Conservation (phyloP, 176 grass and related monocot species). For the Bonia amplexicaulis region DNA sequence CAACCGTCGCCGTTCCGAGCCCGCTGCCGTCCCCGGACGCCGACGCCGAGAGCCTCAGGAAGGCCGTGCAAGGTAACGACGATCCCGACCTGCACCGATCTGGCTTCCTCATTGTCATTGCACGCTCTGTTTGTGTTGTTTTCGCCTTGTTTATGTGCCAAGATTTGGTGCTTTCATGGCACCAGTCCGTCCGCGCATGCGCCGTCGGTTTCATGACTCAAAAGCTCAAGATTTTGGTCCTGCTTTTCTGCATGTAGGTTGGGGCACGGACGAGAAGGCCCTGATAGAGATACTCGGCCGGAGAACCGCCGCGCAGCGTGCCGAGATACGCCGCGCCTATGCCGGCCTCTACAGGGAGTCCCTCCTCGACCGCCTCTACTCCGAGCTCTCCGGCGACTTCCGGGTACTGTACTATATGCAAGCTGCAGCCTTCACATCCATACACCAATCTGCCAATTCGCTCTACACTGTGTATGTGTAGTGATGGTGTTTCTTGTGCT, state of each 20-base stretch:
- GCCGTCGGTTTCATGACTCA: not conserved
- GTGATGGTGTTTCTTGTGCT: not conserved
- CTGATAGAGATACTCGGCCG: constrained; percentile 48
- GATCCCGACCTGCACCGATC: not conserved
- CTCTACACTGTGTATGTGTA: not conserved
- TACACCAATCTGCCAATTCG: too few species aligned
- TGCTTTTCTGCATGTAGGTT: constrained; percentile 20
- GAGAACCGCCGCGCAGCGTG: constrained; percentile 37
- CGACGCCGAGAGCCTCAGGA: constrained; percentile 41
- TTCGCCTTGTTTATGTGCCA: not conserved
- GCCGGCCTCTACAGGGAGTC: constrained; percentile 47
- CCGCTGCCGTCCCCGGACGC: constrained; percentile 27
- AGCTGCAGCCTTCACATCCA: too few species aligned
- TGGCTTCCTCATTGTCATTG: not conserved
- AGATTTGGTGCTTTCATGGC: not conserved
- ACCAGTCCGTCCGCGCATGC: too few species aligned
- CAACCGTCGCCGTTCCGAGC: constrained; percentile 32
- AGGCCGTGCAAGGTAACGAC: constrained; percentile 44
- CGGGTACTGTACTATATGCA: constrained; percentile 3
- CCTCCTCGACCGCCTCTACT: constrained; percentile 47
- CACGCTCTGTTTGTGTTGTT: too few species aligned
- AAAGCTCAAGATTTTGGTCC: not conserved
- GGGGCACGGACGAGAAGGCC: constrained; percentile 58
- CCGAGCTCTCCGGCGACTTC: constrained; percentile 74
- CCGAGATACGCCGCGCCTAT: constrained; percentile 43